Base-by-base conservation (phyloP, 495 filamentous ascomycete species). In the Neurospora discreta region DNA sequence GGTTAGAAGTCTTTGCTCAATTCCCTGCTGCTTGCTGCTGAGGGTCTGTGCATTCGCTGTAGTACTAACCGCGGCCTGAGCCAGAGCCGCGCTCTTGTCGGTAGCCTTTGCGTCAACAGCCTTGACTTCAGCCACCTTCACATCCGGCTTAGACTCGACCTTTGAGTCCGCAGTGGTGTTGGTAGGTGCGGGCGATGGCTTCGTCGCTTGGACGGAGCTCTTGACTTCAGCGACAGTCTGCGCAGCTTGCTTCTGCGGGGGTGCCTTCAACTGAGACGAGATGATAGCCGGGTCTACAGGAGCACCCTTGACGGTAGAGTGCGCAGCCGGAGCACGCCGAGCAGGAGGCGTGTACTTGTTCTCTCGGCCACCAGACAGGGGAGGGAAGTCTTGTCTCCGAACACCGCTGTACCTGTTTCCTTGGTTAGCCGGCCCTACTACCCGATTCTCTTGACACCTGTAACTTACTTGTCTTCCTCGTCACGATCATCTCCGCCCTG, bases 311-410 rank as follows among this genome's bases (percentile, higher is more conserved):
- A 92, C 90, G 69, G 89, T 92, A 1, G 92, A 82, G 69, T 90
- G 87, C 44, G 86, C 90, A 26, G 90, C 90, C 36, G 92, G 91
- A 39, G 93, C 90, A 74, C 95, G 89, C 71, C 91, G 87, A 15
- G 92, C 94, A 23, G 95, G 95, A 10, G 95, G 94, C 1, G 91
- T 97, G 77, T 98, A 99, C 77, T 91, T 93, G 80, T 92, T 93
- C 70, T 89, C 88, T 13, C 80, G 80, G 52, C 52, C 52, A 72
- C 73, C 81, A 46, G 80, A 73, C 46, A 94, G 82, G 10, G 91
- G 87, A n/a, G 90, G 88, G 76, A 92, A 92, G 30, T 88, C 86
- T 75, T 88, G 86, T 69, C 95, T 90, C 44, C 88, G 91, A 23
- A 99, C 95, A 77, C 94, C 94, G 79, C 94, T 97, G 79, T 97